A percentile compares a stretch with the other conserved stretches of the same genome.
Evolutionary conservation across 352 stramenopile species (phyloP).

Genomic region (Elongisporangium undulatum): DNA sequence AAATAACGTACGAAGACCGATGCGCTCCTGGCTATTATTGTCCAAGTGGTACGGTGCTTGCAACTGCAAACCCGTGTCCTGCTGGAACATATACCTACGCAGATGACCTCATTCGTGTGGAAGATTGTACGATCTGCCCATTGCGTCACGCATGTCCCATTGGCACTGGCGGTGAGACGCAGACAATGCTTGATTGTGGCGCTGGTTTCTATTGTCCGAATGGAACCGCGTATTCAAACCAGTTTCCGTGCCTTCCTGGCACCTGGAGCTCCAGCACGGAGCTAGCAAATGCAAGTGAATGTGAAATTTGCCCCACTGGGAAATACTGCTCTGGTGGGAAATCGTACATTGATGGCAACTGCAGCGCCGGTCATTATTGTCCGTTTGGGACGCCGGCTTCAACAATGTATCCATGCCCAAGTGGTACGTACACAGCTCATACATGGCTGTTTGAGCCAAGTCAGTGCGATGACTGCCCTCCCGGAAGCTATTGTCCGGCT

Average conservation of each 20-base stretch:
- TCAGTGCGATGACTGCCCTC: constrained; percentile 77
- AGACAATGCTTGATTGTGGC: constrained; percentile 69
- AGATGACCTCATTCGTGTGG: constrained; percentile 49
- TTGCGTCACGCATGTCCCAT: constrained; percentile 62
- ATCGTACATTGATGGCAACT: constrained; percentile 64
- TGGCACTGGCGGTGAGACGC: constrained; percentile 63
- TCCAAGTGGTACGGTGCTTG: constrained; percentile 50
- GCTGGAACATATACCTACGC: constrained; percentile 72
- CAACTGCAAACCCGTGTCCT: constrained; percentile 56
- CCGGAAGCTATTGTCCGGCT: constrained; percentile 67
- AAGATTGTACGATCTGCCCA: constrained; percentile 80
- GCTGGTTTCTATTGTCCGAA: constrained; percentile 82
- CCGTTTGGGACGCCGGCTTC: constrained; percentile 63
- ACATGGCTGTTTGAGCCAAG: constrained; percentile 70
- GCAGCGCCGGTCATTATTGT: constrained; percentile 87
- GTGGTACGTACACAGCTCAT: constrained; percentile 73
- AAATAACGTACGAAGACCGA: constrained; percentile 53
- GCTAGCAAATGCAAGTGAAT: constrained; percentile 56
- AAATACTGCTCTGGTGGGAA: constrained; percentile 86
- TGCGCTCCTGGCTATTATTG: constrained; percentile 74
- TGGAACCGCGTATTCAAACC: constrained; percentile 54
- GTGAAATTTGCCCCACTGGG: constrained; percentile 75
- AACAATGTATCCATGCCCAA: constrained; percentile 77
- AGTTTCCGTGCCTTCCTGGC: constrained; percentile 81
- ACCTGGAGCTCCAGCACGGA: constrained; percentile 83